Evolutionary conservation across 768 basidiomycete species (phyloP).

Genomic region (Suillus lakei): DNA sequence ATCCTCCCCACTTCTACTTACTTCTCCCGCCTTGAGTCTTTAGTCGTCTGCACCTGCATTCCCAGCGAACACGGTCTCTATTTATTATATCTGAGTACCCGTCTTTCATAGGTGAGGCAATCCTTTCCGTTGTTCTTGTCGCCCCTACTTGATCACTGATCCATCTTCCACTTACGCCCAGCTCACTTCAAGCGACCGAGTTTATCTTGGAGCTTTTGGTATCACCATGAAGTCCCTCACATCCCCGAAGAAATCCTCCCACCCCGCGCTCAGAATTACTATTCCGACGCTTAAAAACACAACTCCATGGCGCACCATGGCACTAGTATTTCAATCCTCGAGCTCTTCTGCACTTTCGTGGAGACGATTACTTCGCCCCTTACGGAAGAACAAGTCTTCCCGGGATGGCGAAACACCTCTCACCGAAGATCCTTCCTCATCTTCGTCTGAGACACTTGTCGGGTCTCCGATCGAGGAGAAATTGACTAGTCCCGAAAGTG

Average conservation of each 20-base stretch:
- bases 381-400: background rate
- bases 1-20: too few species aligned
- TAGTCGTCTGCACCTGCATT: background rate
- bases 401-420: background rate
- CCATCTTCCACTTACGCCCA: background rate
- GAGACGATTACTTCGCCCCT: constrained; percentile 19
- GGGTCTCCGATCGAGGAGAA: constrained; percentile 15
- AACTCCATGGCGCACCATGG: background rate
- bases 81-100: background rate
- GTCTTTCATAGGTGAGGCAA: background rate
- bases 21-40: too few species aligned
- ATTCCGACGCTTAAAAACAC: background rate
- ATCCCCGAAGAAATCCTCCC: background rate
- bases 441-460: constrained; percentile 9
- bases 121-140: background rate
- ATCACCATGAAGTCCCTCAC: background rate
- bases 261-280: background rate
- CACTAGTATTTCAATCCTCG: background rate
- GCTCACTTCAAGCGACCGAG: background rate
- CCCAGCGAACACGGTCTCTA: background rate
- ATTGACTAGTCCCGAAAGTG: constrained; percentile 23
- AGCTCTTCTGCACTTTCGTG: constrained; percentile 27
- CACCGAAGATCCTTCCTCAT: constrained; percentile 9
- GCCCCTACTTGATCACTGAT: background rate
- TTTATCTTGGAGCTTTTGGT: background rate